These are phyloP conservation scores for Tricholoma hemisulphureum DNA, from an alignment of 768 basidiomycete species.

Conservation along the genomic window DNA sequence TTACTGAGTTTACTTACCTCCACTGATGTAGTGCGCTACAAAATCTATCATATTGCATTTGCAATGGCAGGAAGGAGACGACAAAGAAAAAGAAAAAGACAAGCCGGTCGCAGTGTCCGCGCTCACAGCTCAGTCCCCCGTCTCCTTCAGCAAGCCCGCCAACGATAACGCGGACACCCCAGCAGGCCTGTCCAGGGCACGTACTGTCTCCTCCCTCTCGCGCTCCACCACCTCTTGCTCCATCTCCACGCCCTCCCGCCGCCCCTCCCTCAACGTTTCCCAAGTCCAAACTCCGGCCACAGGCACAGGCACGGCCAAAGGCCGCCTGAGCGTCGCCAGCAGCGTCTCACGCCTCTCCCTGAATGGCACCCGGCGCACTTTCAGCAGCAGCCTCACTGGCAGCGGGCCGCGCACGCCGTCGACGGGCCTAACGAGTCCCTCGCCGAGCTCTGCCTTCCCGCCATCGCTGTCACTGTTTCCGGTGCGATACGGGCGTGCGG, in stretches of 20 bases:
- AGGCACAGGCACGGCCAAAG: slow-evolving; percentile 31
- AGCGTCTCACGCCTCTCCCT: slow-evolving; percentile 11
- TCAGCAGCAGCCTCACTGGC: too few relatives aligned
- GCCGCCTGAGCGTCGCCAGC: slow-evolving; percentile 39
- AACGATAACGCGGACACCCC: background rate
- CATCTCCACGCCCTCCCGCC: slow-evolving; percentile 41
- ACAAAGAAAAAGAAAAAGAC: slow-evolving; percentile 19
- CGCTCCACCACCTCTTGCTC: slow-evolving; percentile 49
- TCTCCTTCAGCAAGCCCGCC: slow-evolving; percentile 15
- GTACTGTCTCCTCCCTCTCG: slow-evolving; percentile 51
- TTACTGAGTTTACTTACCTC: background rate
- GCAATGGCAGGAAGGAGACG: slow-evolving; percentile 76
- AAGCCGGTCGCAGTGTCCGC: slow-evolving; percentile 19
- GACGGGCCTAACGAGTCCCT: slow-evolving; percentile 36
- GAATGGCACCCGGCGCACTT: too few relatives aligned
- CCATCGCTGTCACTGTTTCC: too few relatives aligned
- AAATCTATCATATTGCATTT: slow-evolving; percentile 84
- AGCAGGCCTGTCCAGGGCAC: slow-evolving; percentile 33
- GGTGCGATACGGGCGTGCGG: slow-evolving; percentile 63
- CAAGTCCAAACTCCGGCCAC: slow-evolving; percentile 12
- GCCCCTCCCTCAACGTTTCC: slow-evolving; percentile 35
- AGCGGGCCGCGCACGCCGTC: too few relatives aligned
- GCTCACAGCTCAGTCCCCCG: slow-evolving; percentile 16
- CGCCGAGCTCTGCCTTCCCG: slow-evolving; percentile 37
- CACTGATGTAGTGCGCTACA: slow-evolving; percentile 71